Evolutionary conservation across 1,139 yeast genomes (phyloP).

Genomic region (Taphrina deformans): DNA sequence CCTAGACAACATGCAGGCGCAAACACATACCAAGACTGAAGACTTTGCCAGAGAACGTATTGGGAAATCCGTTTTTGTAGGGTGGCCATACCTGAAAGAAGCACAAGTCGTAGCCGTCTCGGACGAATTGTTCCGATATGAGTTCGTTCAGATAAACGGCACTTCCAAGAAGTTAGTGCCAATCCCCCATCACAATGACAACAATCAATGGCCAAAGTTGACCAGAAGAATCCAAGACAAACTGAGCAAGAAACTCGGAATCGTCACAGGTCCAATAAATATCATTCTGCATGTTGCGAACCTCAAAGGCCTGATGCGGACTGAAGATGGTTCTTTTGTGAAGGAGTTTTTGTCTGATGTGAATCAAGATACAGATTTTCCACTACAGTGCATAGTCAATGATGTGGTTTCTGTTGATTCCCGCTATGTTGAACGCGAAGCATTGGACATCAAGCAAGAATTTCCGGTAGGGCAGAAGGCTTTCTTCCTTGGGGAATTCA

Average conservation of each 20-base stretch:
- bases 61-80: constrained; percentile 65
- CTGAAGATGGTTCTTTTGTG: constrained; percentile 69
- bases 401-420: constrained; percentile 70
- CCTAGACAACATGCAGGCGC: constrained; percentile 56
- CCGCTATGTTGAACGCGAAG: constrained; percentile 70
- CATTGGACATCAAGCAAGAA: constrained; percentile 77
- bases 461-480: constrained; percentile 73
- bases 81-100: constrained; percentile 89
- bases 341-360: constrained; percentile 58
- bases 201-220: constrained; percentile 49
- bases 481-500: constrained; percentile 82
- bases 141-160: constrained; percentile 40
- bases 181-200: constrained; percentile 52
- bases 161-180: constrained; percentile 47
- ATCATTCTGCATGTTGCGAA: constrained; percentile 68
- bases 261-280: constrained; percentile 55
- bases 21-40: constrained; percentile 44
- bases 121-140: constrained; percentile 58
- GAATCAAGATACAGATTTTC: constrained; percentile 54
- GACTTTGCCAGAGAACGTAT: constrained; percentile 60
- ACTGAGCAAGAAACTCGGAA: constrained; percentile 58
- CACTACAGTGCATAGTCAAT: constrained; percentile 77
- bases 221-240: constrained; percentile 46
- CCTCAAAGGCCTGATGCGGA: constrained; percentile 76
- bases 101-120: constrained; percentile 66